Evolutionary conservation across 1,284 basidiomycete species (phyloP).

Genomic region (Bjerkandera adusta): DNA sequence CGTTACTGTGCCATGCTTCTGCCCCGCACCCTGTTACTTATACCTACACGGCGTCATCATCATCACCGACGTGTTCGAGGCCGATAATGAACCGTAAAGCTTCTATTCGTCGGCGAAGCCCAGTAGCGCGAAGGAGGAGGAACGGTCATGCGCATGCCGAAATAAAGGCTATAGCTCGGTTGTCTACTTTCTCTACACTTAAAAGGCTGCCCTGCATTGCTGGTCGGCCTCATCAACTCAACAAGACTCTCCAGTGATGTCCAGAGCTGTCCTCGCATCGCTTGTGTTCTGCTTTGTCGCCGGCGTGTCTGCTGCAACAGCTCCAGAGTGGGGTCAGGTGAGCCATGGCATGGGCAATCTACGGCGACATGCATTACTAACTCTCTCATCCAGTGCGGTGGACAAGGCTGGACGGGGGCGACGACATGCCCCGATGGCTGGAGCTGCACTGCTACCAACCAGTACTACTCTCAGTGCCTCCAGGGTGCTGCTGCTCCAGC

Average conservation of each 20-base stretch:
- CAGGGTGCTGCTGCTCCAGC: constrained; percentile 36
- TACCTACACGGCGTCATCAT: too few relatives aligned
- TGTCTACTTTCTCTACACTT: background rate
- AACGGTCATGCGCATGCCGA: constrained; percentile 8
- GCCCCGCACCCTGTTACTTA: too few relatives aligned
- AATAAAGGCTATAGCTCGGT: constrained; percentile 16
- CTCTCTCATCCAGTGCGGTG: constrained; percentile 21
- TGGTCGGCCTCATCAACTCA: background rate
- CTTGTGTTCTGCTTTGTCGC: constrained; percentile 20
- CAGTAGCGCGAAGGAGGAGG: too few relatives aligned
- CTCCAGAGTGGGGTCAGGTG: constrained; percentile 30
- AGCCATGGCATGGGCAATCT: background rate
- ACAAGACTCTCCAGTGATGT: constrained; percentile 13
- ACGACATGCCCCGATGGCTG: constrained; percentile 47
- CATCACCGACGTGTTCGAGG: too few relatives aligned
- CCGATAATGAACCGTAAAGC: too few relatives aligned
- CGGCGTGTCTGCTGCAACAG: constrained; percentile 23
- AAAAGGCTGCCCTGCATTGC: background rate
- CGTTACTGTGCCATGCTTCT: too few relatives aligned
- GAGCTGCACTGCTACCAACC: constrained; percentile 43
- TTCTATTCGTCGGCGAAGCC: too few relatives aligned
- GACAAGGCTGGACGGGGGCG: constrained; percentile 45
- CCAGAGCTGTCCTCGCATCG: constrained; percentile 17
- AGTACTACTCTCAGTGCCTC: constrained; percentile 53
- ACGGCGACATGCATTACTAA: background rate